A percentile compares a stretch with the other conserved stretches of the same genome.
These are phyloP conservation scores for Apiospora koreana DNA, from an alignment of 2,329 filamentous ascomycete species.

Conservation along the genomic window DNA sequence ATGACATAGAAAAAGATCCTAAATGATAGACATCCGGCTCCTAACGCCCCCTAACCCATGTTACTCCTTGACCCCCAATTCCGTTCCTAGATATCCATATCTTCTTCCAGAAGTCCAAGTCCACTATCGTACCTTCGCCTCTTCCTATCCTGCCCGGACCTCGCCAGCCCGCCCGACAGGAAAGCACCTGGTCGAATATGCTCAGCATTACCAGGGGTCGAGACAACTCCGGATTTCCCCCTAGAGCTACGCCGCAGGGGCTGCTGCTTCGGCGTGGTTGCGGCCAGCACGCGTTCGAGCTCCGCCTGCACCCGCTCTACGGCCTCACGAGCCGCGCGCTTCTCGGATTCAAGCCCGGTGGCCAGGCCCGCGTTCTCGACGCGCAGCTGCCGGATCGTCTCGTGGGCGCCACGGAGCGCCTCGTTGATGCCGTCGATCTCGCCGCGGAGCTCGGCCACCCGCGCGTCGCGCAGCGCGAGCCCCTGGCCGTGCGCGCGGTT, in stretches of 20 bases:
- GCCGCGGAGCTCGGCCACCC: conserved; percentile 46
- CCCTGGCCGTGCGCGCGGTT: conserved; percentile 46
- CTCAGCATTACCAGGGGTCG: background rate
- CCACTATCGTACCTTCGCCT: conserved; percentile 56
- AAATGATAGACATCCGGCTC: background rate
- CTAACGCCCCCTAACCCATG: background rate
- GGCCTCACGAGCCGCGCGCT: conserved; percentile 41
- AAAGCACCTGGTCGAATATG: conserved; percentile 20
- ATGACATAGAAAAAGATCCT: background rate
- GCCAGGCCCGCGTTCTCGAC: conserved; percentile 46
- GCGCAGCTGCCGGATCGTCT: conserved; percentile 45
- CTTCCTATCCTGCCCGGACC: conserved; percentile 38
- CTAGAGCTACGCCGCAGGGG: conserved; percentile 11
- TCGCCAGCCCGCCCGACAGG: conserved; percentile 30
- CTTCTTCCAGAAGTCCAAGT: conserved; percentile 55
- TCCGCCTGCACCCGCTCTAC: conserved; percentile 54
- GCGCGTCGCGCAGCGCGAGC: conserved; percentile 52
- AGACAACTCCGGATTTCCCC: conserved; percentile 20
- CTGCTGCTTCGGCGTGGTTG: conserved; percentile 21
- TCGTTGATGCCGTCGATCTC: conserved; percentile 31
- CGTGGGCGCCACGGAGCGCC: conserved; percentile 48
- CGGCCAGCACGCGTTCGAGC: conserved; percentile 46
- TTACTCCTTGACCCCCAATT: background rate
- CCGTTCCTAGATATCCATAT: conserved; percentile 24
- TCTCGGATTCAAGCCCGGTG: conserved; percentile 38